Conservation (phyloP, 2,329 filamentous ascomycete species). For the Diplocarpon mali region DNA sequence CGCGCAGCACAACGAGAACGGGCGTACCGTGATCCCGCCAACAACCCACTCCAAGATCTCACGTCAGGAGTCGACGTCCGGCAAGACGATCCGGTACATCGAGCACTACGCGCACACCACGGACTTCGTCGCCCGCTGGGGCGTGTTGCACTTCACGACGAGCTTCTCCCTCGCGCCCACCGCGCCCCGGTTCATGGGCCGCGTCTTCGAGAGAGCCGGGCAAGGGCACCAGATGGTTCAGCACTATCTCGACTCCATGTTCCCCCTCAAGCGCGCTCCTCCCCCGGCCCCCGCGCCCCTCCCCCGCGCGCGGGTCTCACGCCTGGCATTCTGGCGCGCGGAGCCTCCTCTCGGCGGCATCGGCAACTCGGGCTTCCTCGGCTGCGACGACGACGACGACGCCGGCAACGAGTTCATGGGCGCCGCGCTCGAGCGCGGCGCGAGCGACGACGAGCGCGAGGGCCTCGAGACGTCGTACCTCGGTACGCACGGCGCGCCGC, state of each 20-base stretch:
- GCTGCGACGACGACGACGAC: constrained; percentile 10
- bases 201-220: constrained; percentile 18
- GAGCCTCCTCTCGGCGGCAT: constrained; percentile 12
- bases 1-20: background rate
- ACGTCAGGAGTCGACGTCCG: constrained; percentile 18
- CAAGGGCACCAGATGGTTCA: constrained; percentile 25
- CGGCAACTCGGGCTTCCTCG: constrained; percentile 11
- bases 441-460: constrained; percentile 30
- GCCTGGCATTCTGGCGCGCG: background rate
- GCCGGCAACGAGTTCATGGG: constrained; percentile 18
- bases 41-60: background rate
- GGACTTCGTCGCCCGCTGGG: constrained; percentile 67
- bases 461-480: constrained; percentile 33
- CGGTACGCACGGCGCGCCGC: constrained; percentile 4
- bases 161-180: constrained; percentile 2
- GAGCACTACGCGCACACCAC: constrained; percentile 70
- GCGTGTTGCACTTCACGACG: constrained; percentile 53
- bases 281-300: background rate
- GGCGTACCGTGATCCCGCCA: background rate
- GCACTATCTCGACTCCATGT: constrained; percentile 29
- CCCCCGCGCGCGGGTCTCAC: too few species aligned
- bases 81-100: constrained; percentile 51
- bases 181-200: constrained; percentile 22
- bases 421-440: constrained; percentile 5
- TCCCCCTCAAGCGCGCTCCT: constrained; percentile 14